phyloP scores from a whole-genome alignment of 176 grass and related monocot genomes.

The Carex cristatella region DNA sequence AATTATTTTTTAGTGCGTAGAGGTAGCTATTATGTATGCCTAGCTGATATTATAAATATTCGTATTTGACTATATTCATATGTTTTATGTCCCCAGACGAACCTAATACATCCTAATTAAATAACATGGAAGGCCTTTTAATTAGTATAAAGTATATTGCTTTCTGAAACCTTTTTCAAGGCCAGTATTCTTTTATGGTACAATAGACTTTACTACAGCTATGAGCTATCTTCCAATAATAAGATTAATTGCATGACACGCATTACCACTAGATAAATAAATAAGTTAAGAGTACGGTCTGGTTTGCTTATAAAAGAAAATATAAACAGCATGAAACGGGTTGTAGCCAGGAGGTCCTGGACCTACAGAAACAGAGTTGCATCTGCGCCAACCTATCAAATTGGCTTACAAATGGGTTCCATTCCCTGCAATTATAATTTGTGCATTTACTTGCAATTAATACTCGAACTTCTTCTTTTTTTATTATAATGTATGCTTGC shows the following conservation, averaged over 20 bases:
- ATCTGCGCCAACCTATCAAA: neutral
- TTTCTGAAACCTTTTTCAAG: neutral
- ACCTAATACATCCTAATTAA: neutral
- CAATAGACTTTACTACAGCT: conserved; percentile 4
- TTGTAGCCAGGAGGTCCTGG: conserved; percentile 9
- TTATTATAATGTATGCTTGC: no score
- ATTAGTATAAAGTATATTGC: neutral
- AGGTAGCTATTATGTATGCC: no score
- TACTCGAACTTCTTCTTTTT: neutral
- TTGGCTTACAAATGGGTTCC: neutral
- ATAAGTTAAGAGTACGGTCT: neutral
- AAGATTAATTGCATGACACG: neutral
- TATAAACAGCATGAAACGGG: neutral
- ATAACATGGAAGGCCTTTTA: neutral
- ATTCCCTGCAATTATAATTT: neutral
- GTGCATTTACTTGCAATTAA: neutral
- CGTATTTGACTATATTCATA: no score
- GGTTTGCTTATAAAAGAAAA: neutral
- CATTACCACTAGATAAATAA: neutral
- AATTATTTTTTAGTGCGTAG: no score
- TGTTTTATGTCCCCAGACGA: no score
- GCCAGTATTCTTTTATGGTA: neutral
- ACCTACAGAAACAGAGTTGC: neutral
- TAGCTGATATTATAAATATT: no score
- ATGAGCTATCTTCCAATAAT: neutral